Evolutionary conservation across 805 yeast genomes (phyloP), one percentile per base, ranked within the genome.

Genomic region (Saccharomyces paradoxus): DNA sequence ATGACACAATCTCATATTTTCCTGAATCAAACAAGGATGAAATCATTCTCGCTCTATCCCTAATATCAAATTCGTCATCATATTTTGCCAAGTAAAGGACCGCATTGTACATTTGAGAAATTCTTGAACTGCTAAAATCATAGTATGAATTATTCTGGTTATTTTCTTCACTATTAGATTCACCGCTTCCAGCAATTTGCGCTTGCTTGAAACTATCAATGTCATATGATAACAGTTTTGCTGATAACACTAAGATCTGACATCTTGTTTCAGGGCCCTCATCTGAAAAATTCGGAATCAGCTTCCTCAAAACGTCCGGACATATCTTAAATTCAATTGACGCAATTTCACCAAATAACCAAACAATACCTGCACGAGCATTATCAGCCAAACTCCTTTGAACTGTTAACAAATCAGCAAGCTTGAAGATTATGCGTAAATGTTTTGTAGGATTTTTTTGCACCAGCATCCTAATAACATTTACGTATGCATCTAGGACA

Each of bases 271-370:
- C 70, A 5, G 78, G 78, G 0, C 74, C 66, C 64, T 89, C 89
- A 10, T 69, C 60, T 0, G 82, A 71, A 64, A 86, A 87, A 4
- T 65, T 70, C 30, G 76, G 76, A 7, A 84, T 68, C 41, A 87
- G 69, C 13, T 73, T 71, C 52, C 97, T 76, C 53, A 89, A 71
- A 2, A 89, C 79, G 65, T 92, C 97, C 0, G 95, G 91, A 3
- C 91, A 84, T 51, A 87, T 70, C 28, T 70, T 68, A 14, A 77
- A 73, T 41, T 74, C 75, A 29, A 71, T 62, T 14, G 66, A 68
- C 0, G 84, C 76, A 65, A 84, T 85, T 64, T 94, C 97, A 4
- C 98, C 97, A 52, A 92, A 79, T 9, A 92, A 76, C 98, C 98
- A 94, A 6, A 92, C 77, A 10, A 91, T 83, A 49, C 92, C 86